Conservation (phyloP, 208 protist genomes). For the Trypanosoma boissoni region DNA sequence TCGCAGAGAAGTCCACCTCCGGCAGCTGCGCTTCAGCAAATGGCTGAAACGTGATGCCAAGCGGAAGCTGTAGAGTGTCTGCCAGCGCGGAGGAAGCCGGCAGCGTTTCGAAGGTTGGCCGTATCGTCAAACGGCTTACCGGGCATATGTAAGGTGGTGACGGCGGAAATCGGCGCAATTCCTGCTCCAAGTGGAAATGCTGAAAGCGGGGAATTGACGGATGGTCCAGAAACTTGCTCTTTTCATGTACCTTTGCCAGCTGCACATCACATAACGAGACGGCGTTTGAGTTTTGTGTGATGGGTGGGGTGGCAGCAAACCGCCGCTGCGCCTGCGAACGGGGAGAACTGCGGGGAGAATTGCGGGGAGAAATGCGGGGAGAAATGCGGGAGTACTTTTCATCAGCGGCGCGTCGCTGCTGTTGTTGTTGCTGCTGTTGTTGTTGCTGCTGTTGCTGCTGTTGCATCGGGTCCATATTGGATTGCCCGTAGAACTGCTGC, state of each 20-base stretch:
- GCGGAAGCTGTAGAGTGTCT: constrained; percentile 57
- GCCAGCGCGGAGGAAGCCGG: constrained; percentile 54
- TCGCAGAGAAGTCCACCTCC: constrained; percentile 63
- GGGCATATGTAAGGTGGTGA: constrained; percentile 49
- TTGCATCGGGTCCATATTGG: neutral
- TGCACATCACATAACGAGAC: constrained; percentile 24
- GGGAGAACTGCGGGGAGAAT: constrained; percentile 21
- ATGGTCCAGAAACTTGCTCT: constrained; percentile 56
- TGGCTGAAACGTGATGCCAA: constrained; percentile 74
- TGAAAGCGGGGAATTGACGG: constrained; percentile 69
- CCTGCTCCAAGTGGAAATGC: constrained; percentile 54
- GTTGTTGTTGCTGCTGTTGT: constrained; percentile 9
- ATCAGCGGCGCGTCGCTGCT: too few relatives aligned
- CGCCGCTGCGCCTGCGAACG: constrained; percentile 17
- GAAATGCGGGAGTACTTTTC: too few relatives aligned
- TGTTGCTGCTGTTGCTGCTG: neutral
- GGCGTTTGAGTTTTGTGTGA: constrained; percentile 9
- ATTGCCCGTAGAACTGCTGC: neutral
- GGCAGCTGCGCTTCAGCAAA: constrained; percentile 60
- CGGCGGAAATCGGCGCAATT: constrained; percentile 34
- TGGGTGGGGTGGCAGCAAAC: neutral
- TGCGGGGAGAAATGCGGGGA: constrained; percentile 18
- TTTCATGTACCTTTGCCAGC: constrained; percentile 32
- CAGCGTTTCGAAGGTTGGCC: constrained; percentile 61
- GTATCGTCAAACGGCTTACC: constrained; percentile 41